Evolutionary conservation across 2,329 filamentous ascomycete species (phyloP).

Genomic region (Exophiala bonariae): DNA sequence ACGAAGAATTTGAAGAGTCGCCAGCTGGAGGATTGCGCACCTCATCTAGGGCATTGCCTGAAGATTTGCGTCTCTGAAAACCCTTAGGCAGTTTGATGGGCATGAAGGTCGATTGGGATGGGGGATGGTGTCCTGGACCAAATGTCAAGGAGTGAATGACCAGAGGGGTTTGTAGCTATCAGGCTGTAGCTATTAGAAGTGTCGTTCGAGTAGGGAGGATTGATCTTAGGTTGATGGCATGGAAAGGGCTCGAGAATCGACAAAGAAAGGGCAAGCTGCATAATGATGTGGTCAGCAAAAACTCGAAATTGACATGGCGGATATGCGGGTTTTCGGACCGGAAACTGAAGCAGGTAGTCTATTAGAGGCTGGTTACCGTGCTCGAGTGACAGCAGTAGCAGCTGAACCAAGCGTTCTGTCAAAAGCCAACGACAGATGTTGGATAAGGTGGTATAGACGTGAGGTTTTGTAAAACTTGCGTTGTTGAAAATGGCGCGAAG

Average conservation of each 20-base stretch:
- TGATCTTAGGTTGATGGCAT: conserved; percentile 16
- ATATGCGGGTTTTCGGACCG: too few species aligned
- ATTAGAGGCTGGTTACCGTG: too few species aligned
- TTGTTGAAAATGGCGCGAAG: too few species aligned
- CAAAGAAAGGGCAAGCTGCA: conserved; percentile 19
- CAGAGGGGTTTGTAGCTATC: background rate
- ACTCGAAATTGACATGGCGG: background rate
- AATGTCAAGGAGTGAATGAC: background rate
- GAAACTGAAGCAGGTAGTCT: too few species aligned
- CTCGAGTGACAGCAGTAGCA: too few species aligned
- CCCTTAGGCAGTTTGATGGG: conserved; percentile 57
- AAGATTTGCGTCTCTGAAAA: conserved; percentile 55
- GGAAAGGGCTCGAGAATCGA: conserved; percentile 13
- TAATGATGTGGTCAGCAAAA: conserved; percentile 16
- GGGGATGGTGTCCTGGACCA: conserved; percentile 13
- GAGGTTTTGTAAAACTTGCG: too few species aligned
- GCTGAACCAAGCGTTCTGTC: too few species aligned
- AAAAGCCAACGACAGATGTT: too few species aligned
- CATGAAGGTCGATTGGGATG: conserved; percentile 39
- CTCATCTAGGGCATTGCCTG: conserved; percentile 55
- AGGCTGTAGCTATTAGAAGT: background rate
- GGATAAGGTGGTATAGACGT: too few species aligned
- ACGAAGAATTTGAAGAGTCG: conserved; percentile 42
- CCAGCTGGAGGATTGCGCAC: conserved; percentile 34
- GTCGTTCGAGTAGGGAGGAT: conserved; percentile 8